phyloP scores from a whole-genome alignment of 768 basidiomycete genomes.

The Psilocybe azurescens region DNA sequence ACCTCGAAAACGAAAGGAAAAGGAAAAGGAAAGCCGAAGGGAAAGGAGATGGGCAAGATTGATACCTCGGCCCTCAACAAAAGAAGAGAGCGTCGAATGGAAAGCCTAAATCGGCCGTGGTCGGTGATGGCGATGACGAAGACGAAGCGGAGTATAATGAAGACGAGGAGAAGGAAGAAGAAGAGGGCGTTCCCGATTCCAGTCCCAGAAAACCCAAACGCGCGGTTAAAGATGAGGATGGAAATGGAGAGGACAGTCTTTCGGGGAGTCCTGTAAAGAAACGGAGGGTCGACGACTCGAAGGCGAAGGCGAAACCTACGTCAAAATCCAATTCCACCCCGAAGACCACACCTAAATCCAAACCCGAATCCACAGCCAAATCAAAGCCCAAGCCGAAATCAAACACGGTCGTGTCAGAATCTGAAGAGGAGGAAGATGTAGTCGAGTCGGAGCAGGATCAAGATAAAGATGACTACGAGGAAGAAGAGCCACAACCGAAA shows the following conservation, averaged over 20 bases:
- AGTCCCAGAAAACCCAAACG: background rate
- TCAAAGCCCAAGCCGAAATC: conserved; percentile 12
- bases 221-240: background rate
- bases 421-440: conserved; percentile 14
- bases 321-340: background rate
- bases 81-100: conserved; percentile 18
- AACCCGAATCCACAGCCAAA: background rate
- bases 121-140: background rate
- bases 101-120: background rate
- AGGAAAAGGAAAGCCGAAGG: background rate
- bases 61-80: conserved; percentile 11
- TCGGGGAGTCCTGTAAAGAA: background rate
- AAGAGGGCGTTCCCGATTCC: background rate
- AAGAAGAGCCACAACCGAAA: conserved; percentile 1
- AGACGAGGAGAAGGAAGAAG: conserved; percentile 7
- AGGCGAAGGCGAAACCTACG: background rate
- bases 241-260: background rate
- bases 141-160: conserved; percentile 14
- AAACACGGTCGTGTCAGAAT: conserved; percentile 16
- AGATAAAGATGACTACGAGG: conserved; percentile 18
- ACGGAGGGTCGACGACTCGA: background rate
- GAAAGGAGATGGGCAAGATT: too few relatives aligned
- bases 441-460: conserved; percentile 5
- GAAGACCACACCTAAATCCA: background rate
- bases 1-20: background rate